Base-by-base conservation (phyloP, 2,329 filamentous ascomycete species). In the Trichoderma sp. region DNA sequence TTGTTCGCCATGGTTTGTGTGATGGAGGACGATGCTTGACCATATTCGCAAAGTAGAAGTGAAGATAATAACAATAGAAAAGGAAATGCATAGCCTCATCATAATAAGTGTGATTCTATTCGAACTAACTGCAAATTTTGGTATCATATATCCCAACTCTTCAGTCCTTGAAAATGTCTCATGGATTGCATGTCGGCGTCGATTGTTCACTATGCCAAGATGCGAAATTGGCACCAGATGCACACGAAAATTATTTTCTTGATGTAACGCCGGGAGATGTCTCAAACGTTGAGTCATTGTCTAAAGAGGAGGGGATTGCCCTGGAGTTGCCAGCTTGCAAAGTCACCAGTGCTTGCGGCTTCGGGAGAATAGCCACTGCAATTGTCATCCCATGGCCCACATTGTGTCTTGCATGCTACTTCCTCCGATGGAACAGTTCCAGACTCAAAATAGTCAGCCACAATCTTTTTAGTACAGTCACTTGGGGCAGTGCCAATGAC, bases 401-500 rank as follows among this genome's bases (percentile, higher is more conserved):
- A 69, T 21, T 53, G n/a, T 31, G 50, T 29, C 18, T 69, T 31
- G 66, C 66, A 69, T 24, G 45, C 5, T n/a, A 31, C 21, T 35
- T 69, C 66, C 66, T 59, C 45, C 14, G 14, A 24, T 59, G 69
- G 53, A 65, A 65, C 62, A 41, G 21, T 38, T 24, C 62, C 62
- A 27, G 33, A 65, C 21, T 65, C 71, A n/a, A 74, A 74, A 31
- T 74, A 74, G 16, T 74, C 62, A 0, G 33, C 24, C 27, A 74
- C 41, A 16, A 66, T 66, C 6, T 3, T 8, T 41, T 56, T 29
- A 16, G 60, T 65, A 2, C 71, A 74, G 2, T 66, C 38, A 33
- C 71, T 74, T 18, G 60, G 38, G 4, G 24, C 60, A 38, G 35
- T 66, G 4, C 33, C 35, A 53, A 53, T 50, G 2, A 56, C 62